Evolutionary conservation across 768 basidiomycete genomes (phyloP), one percentile per base, ranked within the genome.

Genomic region (Kwoniella newhampshirensis): DNA sequence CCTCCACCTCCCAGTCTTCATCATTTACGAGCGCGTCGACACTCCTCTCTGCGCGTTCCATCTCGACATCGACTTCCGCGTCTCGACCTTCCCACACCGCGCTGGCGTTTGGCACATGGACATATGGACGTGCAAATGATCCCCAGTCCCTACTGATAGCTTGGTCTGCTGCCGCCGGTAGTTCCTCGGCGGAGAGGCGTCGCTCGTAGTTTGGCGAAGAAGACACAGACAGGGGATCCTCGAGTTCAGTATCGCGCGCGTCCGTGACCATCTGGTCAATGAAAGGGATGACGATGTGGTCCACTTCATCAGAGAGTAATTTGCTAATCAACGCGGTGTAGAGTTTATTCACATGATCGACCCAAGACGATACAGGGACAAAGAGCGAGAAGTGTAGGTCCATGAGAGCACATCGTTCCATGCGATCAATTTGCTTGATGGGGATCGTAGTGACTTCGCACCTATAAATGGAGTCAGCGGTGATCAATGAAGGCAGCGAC

Each of bases 381-480:
- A 57, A 45, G 13, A 70, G 63, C n/a, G 69, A 67, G 48, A 40
- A 65, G 48, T 66, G 57, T 4, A 71, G 44, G 44, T 71, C 70
- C 49, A 15, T 51, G 47, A 50, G 54, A 21, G 40, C 54, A 40
- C 44, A 51, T 23, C 43, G 51, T 49, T 71, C 69, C 56, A 71
- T 55, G 9, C 15, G 40, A 27, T 53, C 57, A 25, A 71, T 50
- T n/a, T 68, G 49, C 17, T 48, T 40, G 41, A 57, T 49, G 15
- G 69, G 61, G 35, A 71, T 63, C 20, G 35, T 27, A 12, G 66
- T 66, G 25, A 68, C 65, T 40, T 71, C 69, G 36, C 41, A 58
- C n/a, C n/a, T n/a, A n/a, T n/a, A n/a, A n/a, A n/a, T n/a, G n/a
- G n/a, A n/a, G n/a, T n/a, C n/a, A n/a, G n/a, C n/a, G n/a, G n/a